phyloP scores from a whole-genome alignment of 1,139 yeast genomes.

The Blastobotrys buckinghamii region DNA sequence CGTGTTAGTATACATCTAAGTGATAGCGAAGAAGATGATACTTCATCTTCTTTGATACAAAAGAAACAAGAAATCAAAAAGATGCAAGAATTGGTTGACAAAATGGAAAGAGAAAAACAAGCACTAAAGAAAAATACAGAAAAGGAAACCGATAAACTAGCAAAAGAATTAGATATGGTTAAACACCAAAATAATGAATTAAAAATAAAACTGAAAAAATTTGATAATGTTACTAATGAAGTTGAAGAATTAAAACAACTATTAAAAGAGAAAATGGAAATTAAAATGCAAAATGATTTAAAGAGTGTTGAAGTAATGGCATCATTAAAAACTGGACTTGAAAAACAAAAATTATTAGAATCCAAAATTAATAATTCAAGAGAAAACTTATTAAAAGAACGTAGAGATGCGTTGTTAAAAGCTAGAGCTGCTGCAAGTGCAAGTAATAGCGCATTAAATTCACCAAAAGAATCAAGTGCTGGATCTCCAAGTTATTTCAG shows the following conservation, averaged over 20 bases:
- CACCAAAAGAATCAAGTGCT: not conserved
- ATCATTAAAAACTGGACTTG: not conserved
- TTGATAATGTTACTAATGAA: constrained; percentile 13
- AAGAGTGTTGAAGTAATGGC: constrained; percentile 6
- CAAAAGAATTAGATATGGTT: not conserved
- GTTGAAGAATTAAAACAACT: constrained; percentile 14
- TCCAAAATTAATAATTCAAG: not conserved
- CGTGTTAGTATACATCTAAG: constrained; percentile 20
- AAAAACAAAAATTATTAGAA: not conserved
- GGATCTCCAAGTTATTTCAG: not conserved
- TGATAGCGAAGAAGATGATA: constrained; percentile 20
- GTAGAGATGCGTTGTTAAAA: not conserved
- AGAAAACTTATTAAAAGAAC: not conserved
- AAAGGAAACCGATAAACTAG: not conserved
- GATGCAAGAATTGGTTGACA: constrained; percentile 12
- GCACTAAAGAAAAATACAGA: not conserved
- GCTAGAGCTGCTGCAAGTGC: not conserved
- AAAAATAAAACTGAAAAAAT: constrained; percentile 11
- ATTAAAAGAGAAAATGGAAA: constrained; percentile 12
- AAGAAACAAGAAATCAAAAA: constrained; percentile 14
- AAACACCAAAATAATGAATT: not conserved
- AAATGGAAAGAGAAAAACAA: not conserved
- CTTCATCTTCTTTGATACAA: too few species aligned
- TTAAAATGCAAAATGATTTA: constrained; percentile 5
- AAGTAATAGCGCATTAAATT: not conserved